phyloP scores from a whole-genome alignment of 192 early-diverging fungal genomes.

The Coemansia sp. region DNA sequence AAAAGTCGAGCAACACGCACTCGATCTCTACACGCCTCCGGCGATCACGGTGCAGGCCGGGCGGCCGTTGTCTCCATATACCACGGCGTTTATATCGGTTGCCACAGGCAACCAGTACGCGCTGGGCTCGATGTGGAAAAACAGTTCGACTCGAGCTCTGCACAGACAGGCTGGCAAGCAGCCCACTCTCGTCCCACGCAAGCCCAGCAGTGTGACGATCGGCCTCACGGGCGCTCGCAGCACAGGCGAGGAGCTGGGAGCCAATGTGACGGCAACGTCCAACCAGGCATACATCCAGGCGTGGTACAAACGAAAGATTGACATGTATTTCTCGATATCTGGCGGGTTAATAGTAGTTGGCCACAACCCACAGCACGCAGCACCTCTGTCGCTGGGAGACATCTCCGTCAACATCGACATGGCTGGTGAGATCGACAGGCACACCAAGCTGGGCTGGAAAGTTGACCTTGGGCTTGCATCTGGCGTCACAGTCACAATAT shows the following conservation, averaged over 20 bases:
- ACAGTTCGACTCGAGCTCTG: conserved; percentile 17
- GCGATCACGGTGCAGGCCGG: conserved; percentile 64
- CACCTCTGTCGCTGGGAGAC: conserved; percentile 17
- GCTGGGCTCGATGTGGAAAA: conserved; percentile 29
- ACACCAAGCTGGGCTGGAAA: conserved; percentile 60
- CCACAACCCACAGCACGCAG: not conserved
- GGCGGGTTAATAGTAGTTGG: conserved; percentile 16
- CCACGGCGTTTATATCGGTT: conserved; percentile 76
- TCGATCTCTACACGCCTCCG: conserved; percentile 67
- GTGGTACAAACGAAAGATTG: conserved; percentile 24
- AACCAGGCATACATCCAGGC: conserved; percentile 21
- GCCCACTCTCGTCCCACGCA: not conserved
- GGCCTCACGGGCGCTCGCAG: conserved; percentile 7
- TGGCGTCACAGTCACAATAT: conserved; percentile 63
- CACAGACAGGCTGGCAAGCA: not conserved
- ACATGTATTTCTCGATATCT: conserved; percentile 29
- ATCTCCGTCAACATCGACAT: conserved; percentile 16
- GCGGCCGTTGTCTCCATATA: conserved; percentile 60
- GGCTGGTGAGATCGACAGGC: conserved; percentile 14
- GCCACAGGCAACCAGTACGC: conserved; percentile 65
- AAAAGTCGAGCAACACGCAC: conserved; percentile 55
- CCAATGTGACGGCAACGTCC: conserved; percentile 15
- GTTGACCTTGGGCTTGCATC: conserved; percentile 63
- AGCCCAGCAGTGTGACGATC: conserved; percentile 30
- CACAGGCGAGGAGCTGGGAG: conserved; percentile 8